Conservation (phyloP, 2,329 filamentous ascomycete genomes). For the Cladosporium sp. region DNA sequence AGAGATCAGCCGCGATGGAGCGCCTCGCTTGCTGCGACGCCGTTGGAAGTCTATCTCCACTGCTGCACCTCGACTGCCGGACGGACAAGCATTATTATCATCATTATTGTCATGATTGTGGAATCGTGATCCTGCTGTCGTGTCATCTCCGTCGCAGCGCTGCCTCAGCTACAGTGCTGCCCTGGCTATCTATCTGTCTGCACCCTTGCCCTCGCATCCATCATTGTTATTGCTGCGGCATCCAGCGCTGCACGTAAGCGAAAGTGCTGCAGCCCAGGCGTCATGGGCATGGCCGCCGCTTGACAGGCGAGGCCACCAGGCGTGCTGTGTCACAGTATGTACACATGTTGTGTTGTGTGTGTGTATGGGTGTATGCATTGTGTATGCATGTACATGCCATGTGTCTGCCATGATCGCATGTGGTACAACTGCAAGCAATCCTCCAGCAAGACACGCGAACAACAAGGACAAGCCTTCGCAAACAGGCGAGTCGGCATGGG, state of each 20-base stretch:
- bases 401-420: neutral
- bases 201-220: neutral
- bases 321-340: neutral
- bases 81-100: neutral
- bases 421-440: neutral
- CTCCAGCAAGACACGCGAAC: neutral
- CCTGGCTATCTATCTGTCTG: neutral
- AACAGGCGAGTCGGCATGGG: slow-evolving; percentile 6
- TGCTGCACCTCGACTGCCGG: neutral
- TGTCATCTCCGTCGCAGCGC: neutral
- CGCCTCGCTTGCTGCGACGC: slow-evolving; percentile 16
- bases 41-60: slow-evolving; percentile 10
- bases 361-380: neutral
- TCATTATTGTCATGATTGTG: neutral
- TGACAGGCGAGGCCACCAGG: neutral
- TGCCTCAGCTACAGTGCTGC: neutral
- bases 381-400: slow-evolving; percentile 4
- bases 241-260: slow-evolving; percentile 10
- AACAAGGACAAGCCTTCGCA: neutral
- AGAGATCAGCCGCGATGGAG: slow-evolving; percentile 2
- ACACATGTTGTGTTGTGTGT: neutral
- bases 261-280: slow-evolving; percentile 2
- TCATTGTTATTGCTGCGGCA: neutral
- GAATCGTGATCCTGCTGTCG: neutral
- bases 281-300: neutral